Evolutionary conservation across 495 filamentous ascomycete genomes (phyloP), one percentile per base, ranked within the genome.

Genomic region (Daldinia vernicosa): DNA sequence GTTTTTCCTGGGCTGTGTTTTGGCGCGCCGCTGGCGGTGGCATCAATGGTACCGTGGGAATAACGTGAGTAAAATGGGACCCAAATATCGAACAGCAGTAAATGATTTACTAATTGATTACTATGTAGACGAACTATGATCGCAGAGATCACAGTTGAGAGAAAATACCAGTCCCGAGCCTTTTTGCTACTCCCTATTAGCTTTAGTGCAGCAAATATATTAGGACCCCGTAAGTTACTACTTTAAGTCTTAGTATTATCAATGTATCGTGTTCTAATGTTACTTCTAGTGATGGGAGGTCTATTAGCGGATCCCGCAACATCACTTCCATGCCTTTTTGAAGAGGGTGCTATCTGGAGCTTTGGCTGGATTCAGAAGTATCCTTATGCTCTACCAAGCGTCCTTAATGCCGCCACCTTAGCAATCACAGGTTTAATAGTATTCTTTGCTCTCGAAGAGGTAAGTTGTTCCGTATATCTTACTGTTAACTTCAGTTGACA

Each of bases 1-100:
- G 80, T 17, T 92, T 92, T 67, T 80, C 80, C 71, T 83, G 85
- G 75, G 90, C 90, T 45, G 82, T 89, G 66, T 79, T 88, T 52
- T 93, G 88, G 81, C 83, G 91, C 19, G 85, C 82, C 28, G 80
- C 89, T 64, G 90, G 89, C 28, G 90, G 91, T 26, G 85, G 84
- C 3, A 81, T 92, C 67, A 93, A 93, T 77, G 90, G 91, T 0
- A 92, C 89, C 39, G 88, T 91, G 51, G 89, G 89, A 6, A 89
- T 91, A 45, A 90, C 90, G 80, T 76, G 32, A 71, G 74, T 58
- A 52, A 17, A 47, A 22, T 0, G 2, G 43, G 12, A 47, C 4
- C 8, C 3, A 0, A 4, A 4, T 24, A 22, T 19, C 3, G 7
- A 19, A 9, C 24, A 35, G 3, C 5, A 47, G 6, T 11, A 9